A percentile compares a stretch with the other conserved stretches of the same genome.
phyloP scores from a whole-genome alignment of 2,329 filamentous ascomycete genomes.

The Zymoseptoria crescenta region DNA sequence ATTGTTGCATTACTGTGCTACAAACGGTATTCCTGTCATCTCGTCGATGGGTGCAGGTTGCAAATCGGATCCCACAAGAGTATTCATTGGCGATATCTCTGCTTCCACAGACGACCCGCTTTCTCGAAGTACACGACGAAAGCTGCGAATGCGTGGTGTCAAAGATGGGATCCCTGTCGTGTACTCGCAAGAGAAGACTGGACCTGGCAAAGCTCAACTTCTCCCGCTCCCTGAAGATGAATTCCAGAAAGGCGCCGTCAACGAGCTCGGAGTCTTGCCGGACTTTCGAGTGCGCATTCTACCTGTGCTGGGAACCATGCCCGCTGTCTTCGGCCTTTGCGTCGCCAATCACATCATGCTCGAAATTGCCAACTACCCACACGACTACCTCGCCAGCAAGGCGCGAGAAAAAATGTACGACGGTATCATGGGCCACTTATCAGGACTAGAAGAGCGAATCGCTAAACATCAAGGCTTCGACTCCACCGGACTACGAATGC shows the following conservation, averaged over 20 bases:
- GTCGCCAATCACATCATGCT: slow-evolving; percentile 90
- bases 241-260: slow-evolving; percentile 74
- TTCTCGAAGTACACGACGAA: slow-evolving; percentile 72
- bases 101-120: slow-evolving; percentile 80
- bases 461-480: slow-evolving; percentile 49
- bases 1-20: slow-evolving; percentile 78
- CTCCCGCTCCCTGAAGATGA: slow-evolving; percentile 83
- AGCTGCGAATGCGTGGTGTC: slow-evolving; percentile 68
- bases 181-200: slow-evolving; percentile 83
- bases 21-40: slow-evolving; percentile 70
- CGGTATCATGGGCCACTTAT: slow-evolving; percentile 64
- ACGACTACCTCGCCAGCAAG: slow-evolving; percentile 74
- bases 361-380: slow-evolving; percentile 71
- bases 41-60: slow-evolving; percentile 95
- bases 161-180: slow-evolving; percentile 82
- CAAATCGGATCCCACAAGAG: slow-evolving; percentile 76
- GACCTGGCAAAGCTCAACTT: slow-evolving; percentile 82
- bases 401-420: slow-evolving; percentile 89
- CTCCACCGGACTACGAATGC: slow-evolving; percentile 66
- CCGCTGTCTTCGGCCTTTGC: slow-evolving; percentile 86
- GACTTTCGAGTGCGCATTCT: slow-evolving; percentile 94
- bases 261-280: slow-evolving; percentile 78
- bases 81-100: slow-evolving; percentile 87
- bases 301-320: slow-evolving; percentile 93
- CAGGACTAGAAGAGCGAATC: slow-evolving; percentile 71